Percentiles rank a stretch among this genome's conserved stretches.
Conservation (phyloP, 257 asterid species). For the Plantago major region DNA sequence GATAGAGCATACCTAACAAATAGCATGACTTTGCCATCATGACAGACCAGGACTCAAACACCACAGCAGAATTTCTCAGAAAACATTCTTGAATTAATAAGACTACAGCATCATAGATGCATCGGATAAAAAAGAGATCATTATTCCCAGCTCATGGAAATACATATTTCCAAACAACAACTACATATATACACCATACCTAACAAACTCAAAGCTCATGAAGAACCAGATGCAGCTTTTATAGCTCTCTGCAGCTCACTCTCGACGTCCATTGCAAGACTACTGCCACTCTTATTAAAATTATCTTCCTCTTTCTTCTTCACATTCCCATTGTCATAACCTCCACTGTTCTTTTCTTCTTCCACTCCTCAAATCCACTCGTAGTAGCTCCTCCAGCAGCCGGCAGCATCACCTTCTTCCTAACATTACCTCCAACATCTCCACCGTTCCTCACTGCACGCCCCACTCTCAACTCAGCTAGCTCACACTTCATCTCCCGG, state of each 20-base stretch:
- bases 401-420: constrained; percentile 31
- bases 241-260: constrained; percentile 87
- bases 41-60: no score
- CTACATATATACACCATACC: neutral
- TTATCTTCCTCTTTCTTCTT: constrained; percentile 41
- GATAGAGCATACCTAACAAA: no score
- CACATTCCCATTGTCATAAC: constrained; percentile 23
- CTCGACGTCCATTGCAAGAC: constrained; percentile 50
- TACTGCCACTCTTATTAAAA: constrained; percentile 25
- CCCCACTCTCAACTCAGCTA: constrained; percentile 51
- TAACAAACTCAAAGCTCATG: constrained; percentile 22
- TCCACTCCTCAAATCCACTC: constrained; percentile 59
- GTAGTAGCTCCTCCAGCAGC: constrained; percentile 30
- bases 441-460: constrained; percentile 21
- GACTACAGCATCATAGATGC: no score
- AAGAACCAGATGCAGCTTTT: constrained; percentile 56
- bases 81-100: no score
- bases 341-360: constrained; percentile 40
- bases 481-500: constrained; percentile 51
- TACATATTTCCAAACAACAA: neutral
- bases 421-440: constrained; percentile 23
- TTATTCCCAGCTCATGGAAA: neutral
- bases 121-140: no score
- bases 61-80: no score
- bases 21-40: no score